Evolutionary conservation across 306 rosid genomes (phyloP), one percentile per base, ranked within the genome.

Genomic region (Lathyrus oleraceus): DNA sequence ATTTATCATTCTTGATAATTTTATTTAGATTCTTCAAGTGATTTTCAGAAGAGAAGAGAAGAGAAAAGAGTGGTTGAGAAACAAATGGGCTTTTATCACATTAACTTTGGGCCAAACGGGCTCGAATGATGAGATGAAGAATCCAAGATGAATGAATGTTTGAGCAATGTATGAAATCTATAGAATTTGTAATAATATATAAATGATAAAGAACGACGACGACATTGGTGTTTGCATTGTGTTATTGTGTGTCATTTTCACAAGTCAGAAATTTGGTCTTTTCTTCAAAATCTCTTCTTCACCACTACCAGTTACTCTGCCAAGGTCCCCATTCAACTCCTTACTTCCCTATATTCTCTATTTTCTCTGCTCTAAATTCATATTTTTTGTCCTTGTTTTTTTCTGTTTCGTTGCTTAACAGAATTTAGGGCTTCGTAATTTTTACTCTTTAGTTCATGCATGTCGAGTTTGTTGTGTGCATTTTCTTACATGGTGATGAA

Each of bases 261-360:
- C 48, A 20, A 39, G 28, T 61, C 67, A 60, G 47, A 61, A 61
- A 5, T 6, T 40, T 36, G 68, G 62, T 57, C 56, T 21, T 35
- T 42, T 35, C 63, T 56, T 39, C 61, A 13, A 48, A 8, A 3
- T 51, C 27, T 17, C 30, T 14, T 48, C 69, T 67, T 45, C 56
- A 12, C 32, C 20, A 36, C 15, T 68, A 12, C 61, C 60, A 11
- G 32, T 21, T 54, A 54, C 56, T 9, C 56, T 9, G 28, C 8
- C 4, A 58, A 49, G 84, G 84, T 80, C 25, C 25, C 71, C 2
- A 36, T 69, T 45, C 73, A 16, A 1, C 17, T 17, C 8, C 15
- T 38, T 2, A 0, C 15, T 70, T 14, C 73, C 21, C 35, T 39
- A 7, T 12, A n/a, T n/a, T 20, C 43, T 23, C 35, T 14, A 21